These are phyloP conservation scores for Loxodes magnus DNA, from an alignment of 73 alveolate species.

Conservation along the genomic window DNA sequence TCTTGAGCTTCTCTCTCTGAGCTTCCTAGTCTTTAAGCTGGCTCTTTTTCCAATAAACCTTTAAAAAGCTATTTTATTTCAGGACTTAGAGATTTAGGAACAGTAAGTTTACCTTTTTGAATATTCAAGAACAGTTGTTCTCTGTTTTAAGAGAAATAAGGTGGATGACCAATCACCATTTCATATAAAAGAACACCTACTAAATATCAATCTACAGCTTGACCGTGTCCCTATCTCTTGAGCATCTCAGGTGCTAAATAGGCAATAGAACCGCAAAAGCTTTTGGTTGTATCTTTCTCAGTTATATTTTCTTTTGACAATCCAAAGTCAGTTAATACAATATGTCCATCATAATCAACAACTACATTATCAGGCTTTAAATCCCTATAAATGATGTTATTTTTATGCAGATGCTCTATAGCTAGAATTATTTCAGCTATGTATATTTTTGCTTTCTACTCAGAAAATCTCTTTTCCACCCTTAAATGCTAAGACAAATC, in stretches of 20 bases:
- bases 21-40: constrained; percentile 76
- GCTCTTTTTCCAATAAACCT: constrained; percentile 66
- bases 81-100: constrained; percentile 54
- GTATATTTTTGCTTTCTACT: constrained; percentile 61
- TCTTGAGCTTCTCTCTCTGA: constrained; percentile 61
- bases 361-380: constrained; percentile 77
- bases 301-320: constrained; percentile 37
- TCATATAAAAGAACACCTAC: constrained; percentile 80
- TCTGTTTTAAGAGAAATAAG: constrained; percentile 72
- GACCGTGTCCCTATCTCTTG: constrained; percentile 75
- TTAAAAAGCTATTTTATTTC: constrained; percentile 28
- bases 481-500: constrained; percentile 43
- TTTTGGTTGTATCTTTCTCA: constrained; percentile 50
- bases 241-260: constrained; percentile 86
- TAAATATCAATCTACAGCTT: constrained; percentile 81
- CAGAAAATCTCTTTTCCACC: constrained; percentile 62
- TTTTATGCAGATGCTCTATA: constrained; percentile 68
- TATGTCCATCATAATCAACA: constrained; percentile 72
- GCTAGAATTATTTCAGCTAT: constrained; percentile 72
- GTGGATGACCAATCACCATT: constrained; percentile 87
- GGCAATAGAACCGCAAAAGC: constrained; percentile 82
- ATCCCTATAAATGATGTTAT: constrained; percentile 74
- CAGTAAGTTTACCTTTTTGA: constrained; percentile 46
- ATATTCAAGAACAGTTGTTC: constrained; percentile 51
- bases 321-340: constrained; percentile 71